phyloP scores from a whole-genome alignment of 2,329 filamentous ascomycete genomes.

The Teratosphaeria zuluensis region DNA sequence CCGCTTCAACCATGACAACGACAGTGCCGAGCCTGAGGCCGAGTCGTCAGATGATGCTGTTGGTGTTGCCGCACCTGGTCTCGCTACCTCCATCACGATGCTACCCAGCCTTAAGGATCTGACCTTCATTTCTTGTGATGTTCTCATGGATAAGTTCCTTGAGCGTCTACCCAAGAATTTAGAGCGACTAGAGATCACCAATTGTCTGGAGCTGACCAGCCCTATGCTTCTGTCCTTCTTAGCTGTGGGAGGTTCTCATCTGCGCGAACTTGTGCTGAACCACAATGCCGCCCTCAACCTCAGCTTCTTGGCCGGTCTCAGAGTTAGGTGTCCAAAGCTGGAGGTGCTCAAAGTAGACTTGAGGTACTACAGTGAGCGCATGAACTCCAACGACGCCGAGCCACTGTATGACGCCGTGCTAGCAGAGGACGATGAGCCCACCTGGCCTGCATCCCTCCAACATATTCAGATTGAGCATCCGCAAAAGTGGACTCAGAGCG shows the following conservation, averaged over 20 bases:
- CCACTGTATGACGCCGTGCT: slow-evolving; percentile 65
- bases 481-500: slow-evolving; percentile 58
- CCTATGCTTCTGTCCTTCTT: slow-evolving; percentile 58
- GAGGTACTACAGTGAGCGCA: slow-evolving; percentile 63
- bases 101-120: slow-evolving; percentile 59
- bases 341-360: slow-evolving; percentile 66
- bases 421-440: slow-evolving; percentile 53
- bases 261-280: slow-evolving; percentile 59
- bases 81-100: slow-evolving; percentile 42
- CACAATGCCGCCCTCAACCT: slow-evolving; percentile 74
- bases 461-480: slow-evolving; percentile 67
- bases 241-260: slow-evolving; percentile 52
- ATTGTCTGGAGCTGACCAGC: slow-evolving; percentile 67
- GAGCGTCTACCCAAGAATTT: slow-evolving; percentile 57
- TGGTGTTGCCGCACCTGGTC: slow-evolving; percentile 6
- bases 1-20: slow-evolving; percentile 20
- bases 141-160: slow-evolving; percentile 61
- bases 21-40: slow-evolving; percentile 13
- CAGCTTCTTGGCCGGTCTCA: slow-evolving; percentile 60
- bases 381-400: slow-evolving; percentile 59
- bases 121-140: slow-evolving; percentile 63
- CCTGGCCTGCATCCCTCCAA: slow-evolving; percentile 66
- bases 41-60: slow-evolving; percentile 29
- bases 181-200: slow-evolving; percentile 60
- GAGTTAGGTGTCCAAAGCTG: slow-evolving; percentile 58